Evolutionary conservation across 345 rosid species (phyloP).

Genomic region (Salix viminalis): DNA sequence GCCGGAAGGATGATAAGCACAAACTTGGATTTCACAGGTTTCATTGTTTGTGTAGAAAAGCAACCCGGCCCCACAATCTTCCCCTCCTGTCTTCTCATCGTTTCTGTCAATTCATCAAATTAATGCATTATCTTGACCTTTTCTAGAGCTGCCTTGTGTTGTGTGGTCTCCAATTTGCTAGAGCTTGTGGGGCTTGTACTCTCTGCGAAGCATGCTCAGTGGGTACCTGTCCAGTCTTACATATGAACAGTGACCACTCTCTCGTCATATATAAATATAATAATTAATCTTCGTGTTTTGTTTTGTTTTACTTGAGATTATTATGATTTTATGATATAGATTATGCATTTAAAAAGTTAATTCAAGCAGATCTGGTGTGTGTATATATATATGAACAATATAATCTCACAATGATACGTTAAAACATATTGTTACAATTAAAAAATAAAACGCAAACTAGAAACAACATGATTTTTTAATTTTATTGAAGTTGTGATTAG

Average conservation of each 20-base stretch:
- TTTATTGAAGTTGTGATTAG: neutral
- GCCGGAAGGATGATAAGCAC: neutral
- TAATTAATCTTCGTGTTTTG: no score
- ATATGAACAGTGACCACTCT: no score
- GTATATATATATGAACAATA: no score
- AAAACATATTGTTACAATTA: no score
- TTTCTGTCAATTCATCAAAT: neutral
- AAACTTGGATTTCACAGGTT: neutral
- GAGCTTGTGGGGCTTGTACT: neutral
- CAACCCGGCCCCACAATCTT: neutral
- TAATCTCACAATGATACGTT: no score
- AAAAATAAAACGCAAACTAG: no score
- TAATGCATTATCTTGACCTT: neutral
- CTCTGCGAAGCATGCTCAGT: neutral
- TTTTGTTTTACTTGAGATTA: no score
- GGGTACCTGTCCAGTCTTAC: neutral
- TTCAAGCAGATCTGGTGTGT: no score
- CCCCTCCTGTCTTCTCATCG: neutral
- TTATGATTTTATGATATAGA: no score
- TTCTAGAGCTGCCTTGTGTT: neutral
- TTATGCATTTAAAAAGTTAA: no score
- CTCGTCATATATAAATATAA: no score
- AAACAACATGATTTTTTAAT: no score
- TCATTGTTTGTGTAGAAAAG: neutral
- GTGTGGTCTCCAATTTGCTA: neutral